A percentile compares a stretch with the other conserved stretches of the same genome.
phyloP scores from a whole-genome alignment of 2,329 filamentous ascomycete genomes.

The Cladosporium sp. region DNA sequence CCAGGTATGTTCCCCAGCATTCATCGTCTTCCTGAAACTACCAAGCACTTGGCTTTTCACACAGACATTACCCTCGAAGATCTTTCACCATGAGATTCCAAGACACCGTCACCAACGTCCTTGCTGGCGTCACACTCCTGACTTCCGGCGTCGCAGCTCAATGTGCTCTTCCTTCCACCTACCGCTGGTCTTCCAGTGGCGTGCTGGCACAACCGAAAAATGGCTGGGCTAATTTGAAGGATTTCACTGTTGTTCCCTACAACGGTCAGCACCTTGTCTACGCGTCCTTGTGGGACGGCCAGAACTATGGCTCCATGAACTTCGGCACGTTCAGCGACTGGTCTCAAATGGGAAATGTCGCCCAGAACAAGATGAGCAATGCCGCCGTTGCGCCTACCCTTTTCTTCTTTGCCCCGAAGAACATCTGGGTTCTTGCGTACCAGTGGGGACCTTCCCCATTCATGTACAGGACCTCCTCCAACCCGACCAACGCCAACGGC shows the following conservation, averaged over 20 bases:
- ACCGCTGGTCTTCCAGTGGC: slow-evolving; percentile 46
- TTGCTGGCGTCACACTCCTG: slow-evolving; percentile 1
- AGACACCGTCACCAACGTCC: background rate
- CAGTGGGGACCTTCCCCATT: slow-evolving; percentile 60
- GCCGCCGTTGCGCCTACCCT: slow-evolving; percentile 55
- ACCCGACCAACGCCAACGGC: slow-evolving; percentile 54
- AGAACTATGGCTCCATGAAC: slow-evolving; percentile 54
- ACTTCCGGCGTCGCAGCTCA: slow-evolving; percentile 8
- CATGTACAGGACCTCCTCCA: slow-evolving; percentile 54
- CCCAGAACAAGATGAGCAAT: slow-evolving; percentile 48
- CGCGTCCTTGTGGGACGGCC: slow-evolving; percentile 43
- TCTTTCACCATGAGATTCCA: slow-evolving; percentile 2
- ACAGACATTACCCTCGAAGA: background rate
- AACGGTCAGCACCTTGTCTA: slow-evolving; percentile 60
- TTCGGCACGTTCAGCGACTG: slow-evolving; percentile 54
- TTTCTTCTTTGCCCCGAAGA: slow-evolving; percentile 59
- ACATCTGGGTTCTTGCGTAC: slow-evolving; percentile 58
- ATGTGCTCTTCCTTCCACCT: slow-evolving; percentile 52
- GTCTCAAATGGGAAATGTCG: slow-evolving; percentile 46
- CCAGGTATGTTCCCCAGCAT: background rate
- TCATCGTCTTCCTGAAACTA: slow-evolving; percentile 2
- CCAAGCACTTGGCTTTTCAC: slow-evolving; percentile 8
- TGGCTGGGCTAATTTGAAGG: slow-evolving; percentile 57
- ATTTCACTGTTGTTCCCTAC: slow-evolving; percentile 55
- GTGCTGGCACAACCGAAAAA: slow-evolving; percentile 49